Conservation (phyloP, 345 rosid species). For the Turritis glabra region DNA sequence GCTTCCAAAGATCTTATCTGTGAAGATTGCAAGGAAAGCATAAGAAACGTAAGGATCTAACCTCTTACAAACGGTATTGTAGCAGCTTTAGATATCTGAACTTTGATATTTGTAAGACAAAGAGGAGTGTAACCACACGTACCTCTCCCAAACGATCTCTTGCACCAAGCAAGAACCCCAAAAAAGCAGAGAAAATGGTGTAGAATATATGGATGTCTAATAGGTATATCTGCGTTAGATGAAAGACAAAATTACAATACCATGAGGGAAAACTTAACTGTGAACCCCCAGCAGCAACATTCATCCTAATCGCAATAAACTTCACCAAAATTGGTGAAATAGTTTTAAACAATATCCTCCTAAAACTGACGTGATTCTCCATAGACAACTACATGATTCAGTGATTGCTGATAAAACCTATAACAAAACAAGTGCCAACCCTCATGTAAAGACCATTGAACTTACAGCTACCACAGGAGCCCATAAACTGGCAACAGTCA, state of each 20-base stretch:
- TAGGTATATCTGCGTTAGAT: constrained; percentile 73
- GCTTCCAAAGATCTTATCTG: constrained; percentile 96
- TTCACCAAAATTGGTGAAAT: constrained; percentile 20
- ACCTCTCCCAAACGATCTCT: constrained; percentile 99
- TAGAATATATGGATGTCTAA: constrained; percentile 81
- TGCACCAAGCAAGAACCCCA: constrained; percentile 97
- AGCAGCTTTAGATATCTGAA: constrained; percentile 6
- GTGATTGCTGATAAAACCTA: constrained; percentile 16
- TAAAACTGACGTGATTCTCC: constrained; percentile 3
- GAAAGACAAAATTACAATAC: constrained; percentile 22
- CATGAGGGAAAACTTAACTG: constrained; percentile 21
- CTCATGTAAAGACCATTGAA: constrained; percentile 36
- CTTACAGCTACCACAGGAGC: constrained; percentile 93
- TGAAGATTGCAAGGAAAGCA: constrained; percentile 23
- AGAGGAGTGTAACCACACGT: constrained; percentile 25
- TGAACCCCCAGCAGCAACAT: constrained; percentile 1
- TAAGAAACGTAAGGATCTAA: constrained; percentile 22
- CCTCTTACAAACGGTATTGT: constrained; percentile 18
- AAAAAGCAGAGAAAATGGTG: constrained; percentile 77
- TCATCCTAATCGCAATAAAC: constrained; percentile 25
- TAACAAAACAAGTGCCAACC: constrained; percentile 13
- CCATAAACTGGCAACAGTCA: constrained; percentile 86
- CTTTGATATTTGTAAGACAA: constrained; percentile 10
- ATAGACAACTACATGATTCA: constrained; percentile 18
- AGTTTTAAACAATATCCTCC: constrained; percentile 3